These are phyloP conservation scores for Rauvolfia tetraphylla DNA, from an alignment of 257 asterid genomes.

Conservation along the genomic window DNA sequence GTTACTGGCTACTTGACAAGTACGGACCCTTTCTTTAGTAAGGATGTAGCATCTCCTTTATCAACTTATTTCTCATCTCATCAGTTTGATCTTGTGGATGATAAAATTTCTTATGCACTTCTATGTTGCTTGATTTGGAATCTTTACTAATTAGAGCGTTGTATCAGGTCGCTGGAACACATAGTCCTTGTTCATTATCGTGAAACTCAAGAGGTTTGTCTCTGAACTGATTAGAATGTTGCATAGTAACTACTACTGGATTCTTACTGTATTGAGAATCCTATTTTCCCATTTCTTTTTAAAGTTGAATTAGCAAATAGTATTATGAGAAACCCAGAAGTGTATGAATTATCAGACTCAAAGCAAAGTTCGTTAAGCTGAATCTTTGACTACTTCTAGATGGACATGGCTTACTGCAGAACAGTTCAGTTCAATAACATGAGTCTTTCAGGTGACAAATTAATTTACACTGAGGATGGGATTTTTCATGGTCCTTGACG, in stretches of 20 bases:
- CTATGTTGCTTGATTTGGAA: not conserved
- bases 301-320: not conserved
- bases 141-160: conserved; percentile 18
- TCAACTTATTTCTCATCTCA: conserved; percentile 15
- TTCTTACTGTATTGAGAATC: not conserved
- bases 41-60: conserved; percentile 7
- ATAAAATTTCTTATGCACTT: conserved; percentile 12
- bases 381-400: not conserved
- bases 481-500: not conserved
- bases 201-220: conserved; percentile 91
- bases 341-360: not conserved
- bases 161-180: conserved; percentile 84
- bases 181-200: conserved; percentile 97
- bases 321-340: not conserved
- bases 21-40: conserved; percentile 36
- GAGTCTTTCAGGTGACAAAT: conserved; percentile 5
- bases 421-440: not conserved
- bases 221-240: conserved; percentile 6
- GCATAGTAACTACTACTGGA: not conserved
- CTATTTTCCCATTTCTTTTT: not conserved
- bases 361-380: not conserved
- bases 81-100: conserved; percentile 14
- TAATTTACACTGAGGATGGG: too few species aligned
- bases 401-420: not conserved
- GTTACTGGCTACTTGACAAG: conserved; percentile 99